Evolutionary conservation across 1,284 basidiomycete genomes (phyloP).

Genomic region (Rhodotorula mucilaginosa): DNA sequence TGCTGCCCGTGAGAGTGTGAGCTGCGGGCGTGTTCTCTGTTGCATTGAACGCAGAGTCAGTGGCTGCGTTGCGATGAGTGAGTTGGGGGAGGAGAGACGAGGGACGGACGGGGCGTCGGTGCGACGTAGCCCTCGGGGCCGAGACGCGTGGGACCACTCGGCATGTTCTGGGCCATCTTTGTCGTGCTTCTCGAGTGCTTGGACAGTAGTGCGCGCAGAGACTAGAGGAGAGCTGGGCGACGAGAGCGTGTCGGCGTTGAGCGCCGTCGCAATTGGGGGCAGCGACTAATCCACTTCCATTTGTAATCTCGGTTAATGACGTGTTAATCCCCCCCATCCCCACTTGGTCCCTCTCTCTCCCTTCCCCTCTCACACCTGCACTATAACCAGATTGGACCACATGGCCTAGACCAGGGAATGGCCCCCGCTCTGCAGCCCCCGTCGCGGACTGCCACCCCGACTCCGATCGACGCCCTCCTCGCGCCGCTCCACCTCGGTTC

Average conservation of each 20-base stretch:
- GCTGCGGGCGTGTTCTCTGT: conserved; percentile 40
- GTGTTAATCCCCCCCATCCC: too few relatives aligned
- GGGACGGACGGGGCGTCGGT: conserved; percentile 27
- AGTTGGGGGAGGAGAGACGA: neutral
- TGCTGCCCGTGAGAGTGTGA: conserved; percentile 34
- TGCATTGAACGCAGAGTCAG: neutral
- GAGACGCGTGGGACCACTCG: conserved; percentile 22
- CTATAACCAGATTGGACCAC: too few relatives aligned
- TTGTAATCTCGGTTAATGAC: too few relatives aligned
- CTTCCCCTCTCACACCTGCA: too few relatives aligned
- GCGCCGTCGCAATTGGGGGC: too few relatives aligned
- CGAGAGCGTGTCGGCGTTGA: neutral
- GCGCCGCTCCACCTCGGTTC: conserved; percentile 6
- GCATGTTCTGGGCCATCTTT: conserved; percentile 33
- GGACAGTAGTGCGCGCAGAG: neutral
- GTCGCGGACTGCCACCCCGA: conserved; percentile 4
- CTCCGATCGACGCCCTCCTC: neutral
- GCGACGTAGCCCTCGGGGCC: conserved; percentile 36
- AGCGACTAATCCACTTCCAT: too few relatives aligned
- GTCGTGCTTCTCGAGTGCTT: too few relatives aligned
- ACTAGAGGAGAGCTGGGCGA: neutral
- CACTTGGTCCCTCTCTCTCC: too few relatives aligned
- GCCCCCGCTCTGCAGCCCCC: neutral
- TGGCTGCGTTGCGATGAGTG: neutral
- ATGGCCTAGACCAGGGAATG: neutral